Evolutionary conservation across 1,139 yeast species (phyloP).

Genomic region (Lodderomyces margitis): DNA sequence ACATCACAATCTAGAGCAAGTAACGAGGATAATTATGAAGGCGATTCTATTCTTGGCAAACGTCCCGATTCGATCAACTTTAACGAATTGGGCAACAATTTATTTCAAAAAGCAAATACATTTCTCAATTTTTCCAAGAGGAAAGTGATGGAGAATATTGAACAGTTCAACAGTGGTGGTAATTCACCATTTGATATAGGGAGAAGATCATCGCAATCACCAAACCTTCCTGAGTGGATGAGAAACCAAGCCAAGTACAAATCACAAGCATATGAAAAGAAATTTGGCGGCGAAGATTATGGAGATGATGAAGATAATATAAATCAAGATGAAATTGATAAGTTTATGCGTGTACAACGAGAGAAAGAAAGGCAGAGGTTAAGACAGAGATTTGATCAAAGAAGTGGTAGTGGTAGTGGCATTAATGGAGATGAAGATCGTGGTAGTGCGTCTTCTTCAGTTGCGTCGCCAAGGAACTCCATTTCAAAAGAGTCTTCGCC

Average conservation of each 20-base stretch:
- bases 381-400: conserved; percentile 24
- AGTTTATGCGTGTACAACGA: conserved; percentile 38
- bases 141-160: conserved; percentile 64
- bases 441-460: conserved; percentile 2
- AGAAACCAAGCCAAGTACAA: conserved; percentile 52
- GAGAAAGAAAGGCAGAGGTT: conserved; percentile 38
- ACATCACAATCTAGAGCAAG: neutral
- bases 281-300: conserved; percentile 38
- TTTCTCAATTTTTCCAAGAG: conserved; percentile 60
- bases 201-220: conserved; percentile 12
- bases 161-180: conserved; percentile 48
- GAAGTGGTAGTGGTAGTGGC: neutral
- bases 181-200: conserved; percentile 12
- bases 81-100: conserved; percentile 59
- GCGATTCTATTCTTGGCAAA: conserved; percentile 16
- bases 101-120: conserved; percentile 62
- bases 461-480: conserved; percentile 1
- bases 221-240: conserved; percentile 80
- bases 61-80: conserved; percentile 31
- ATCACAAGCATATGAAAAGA: conserved; percentile 37
- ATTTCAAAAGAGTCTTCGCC: neutral
- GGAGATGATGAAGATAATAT: conserved; percentile 48
- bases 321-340: conserved; percentile 40
- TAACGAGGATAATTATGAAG: conserved; percentile 6
- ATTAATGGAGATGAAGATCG: neutral